phyloP scores from a whole-genome alignment of 2,329 filamentous ascomycete species.

The Xylaria sp. region DNA sequence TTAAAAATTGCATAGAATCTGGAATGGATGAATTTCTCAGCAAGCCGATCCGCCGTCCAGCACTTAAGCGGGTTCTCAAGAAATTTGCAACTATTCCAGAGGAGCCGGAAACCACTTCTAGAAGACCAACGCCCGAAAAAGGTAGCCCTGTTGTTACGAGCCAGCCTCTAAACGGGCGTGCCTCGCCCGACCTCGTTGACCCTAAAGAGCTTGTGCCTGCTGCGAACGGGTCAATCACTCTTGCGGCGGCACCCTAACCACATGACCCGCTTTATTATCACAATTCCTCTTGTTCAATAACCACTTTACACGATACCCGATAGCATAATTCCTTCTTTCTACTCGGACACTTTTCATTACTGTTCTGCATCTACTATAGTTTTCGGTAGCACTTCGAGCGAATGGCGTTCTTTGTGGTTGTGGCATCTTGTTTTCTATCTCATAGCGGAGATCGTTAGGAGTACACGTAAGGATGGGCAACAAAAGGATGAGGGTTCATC shows the following conservation, averaged over 20 bases:
- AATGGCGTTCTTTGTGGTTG: slow-evolving; percentile 27
- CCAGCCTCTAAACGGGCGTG: slow-evolving; percentile 35
- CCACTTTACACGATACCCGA: slow-evolving; percentile 7
- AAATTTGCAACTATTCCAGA: slow-evolving; percentile 86
- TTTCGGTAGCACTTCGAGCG: slow-evolving; percentile 17
- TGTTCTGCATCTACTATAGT: background rate
- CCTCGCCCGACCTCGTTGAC: slow-evolving; percentile 7
- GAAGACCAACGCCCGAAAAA: slow-evolving; percentile 47
- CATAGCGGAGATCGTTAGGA: background rate
- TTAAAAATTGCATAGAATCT: slow-evolving; percentile 85
- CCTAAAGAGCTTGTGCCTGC: slow-evolving; percentile 26
- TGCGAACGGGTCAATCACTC: slow-evolving; percentile 33
- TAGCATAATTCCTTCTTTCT: background rate
- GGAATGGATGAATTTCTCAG: slow-evolving; percentile 92
- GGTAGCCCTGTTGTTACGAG: slow-evolving; percentile 24
- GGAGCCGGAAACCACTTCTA: slow-evolving; percentile 63
- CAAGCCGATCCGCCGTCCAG: slow-evolving; percentile 82
- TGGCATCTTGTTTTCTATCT: slow-evolving; percentile 17
- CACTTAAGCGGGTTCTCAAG: slow-evolving; percentile 85
- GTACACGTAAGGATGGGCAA: slow-evolving; percentile 29
- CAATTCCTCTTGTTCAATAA: background rate
- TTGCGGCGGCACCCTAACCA: slow-evolving; percentile 14
- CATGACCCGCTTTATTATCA: background rate
- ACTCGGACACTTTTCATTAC: background rate
- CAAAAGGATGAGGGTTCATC: slow-evolving; percentile 22